Conservation (phyloP, 2,329 filamentous ascomycete species). For the Aspergillus floridensis region DNA sequence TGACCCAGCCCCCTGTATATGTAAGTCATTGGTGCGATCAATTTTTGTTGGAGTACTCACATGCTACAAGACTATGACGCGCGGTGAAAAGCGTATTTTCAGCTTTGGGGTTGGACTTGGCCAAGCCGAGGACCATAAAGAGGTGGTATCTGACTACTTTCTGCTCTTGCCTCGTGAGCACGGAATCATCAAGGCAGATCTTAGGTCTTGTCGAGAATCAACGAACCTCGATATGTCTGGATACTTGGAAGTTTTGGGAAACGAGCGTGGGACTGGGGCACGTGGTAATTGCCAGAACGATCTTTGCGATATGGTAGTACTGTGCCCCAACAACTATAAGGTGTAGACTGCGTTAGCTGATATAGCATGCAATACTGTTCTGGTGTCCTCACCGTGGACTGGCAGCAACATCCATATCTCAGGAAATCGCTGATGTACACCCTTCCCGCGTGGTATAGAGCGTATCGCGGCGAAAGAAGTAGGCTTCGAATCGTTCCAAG, state of each 20-base stretch:
- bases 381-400: constrained; percentile 24
- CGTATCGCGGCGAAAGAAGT: constrained; percentile 29
- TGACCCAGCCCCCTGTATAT: constrained; percentile 26
- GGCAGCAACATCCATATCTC: constrained; percentile 32
- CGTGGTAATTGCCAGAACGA: constrained; percentile 25
- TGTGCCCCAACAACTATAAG: constrained; percentile 33
- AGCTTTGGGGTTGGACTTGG: constrained; percentile 25
- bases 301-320: constrained; percentile 36
- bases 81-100: constrained; percentile 30
- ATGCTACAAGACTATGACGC: constrained; percentile 26
- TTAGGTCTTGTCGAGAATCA: neutral
- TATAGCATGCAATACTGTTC: neutral
- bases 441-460: constrained; percentile 18
- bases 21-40: no score
- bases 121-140: constrained; percentile 24
- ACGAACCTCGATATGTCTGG: constrained; percentile 23
- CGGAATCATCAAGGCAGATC: neutral
- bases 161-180: constrained; percentile 5
- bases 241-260: constrained; percentile 22
- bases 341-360: neutral
- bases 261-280: constrained; percentile 9
- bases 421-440: constrained; percentile 26
- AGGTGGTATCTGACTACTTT: constrained; percentile 23
- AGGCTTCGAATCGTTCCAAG: constrained; percentile 23
- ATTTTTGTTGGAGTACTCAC: constrained; percentile 17